A percentile compares a stretch with the other conserved stretches of the same genome.
Conservation (phyloP, 2,329 filamentous ascomycete species). For the Triangularia verruculosa region DNA sequence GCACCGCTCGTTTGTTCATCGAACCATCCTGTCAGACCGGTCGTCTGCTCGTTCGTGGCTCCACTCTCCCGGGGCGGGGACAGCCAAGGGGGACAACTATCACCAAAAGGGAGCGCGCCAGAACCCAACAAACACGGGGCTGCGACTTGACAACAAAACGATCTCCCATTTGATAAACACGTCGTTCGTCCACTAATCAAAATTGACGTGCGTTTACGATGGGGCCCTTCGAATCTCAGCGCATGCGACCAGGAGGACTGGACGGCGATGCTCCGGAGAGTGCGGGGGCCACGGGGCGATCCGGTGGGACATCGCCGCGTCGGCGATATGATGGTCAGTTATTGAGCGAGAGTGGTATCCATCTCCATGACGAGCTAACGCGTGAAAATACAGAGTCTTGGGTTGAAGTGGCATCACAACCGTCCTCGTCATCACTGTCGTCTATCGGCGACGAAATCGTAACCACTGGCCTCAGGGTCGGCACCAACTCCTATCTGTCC, state of each 20-base stretch:
- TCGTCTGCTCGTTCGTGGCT: slow-evolving; percentile 12
- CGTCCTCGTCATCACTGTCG: slow-evolving; percentile 89
- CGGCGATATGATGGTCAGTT: slow-evolving; percentile 36
- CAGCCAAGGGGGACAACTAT: slow-evolving; percentile 7
- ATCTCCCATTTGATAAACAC: neutral
- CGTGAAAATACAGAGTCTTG: slow-evolving; percentile 70
- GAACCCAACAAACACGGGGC: neutral
- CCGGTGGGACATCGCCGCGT: slow-evolving; percentile 25
- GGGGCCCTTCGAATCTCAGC: slow-evolving; percentile 25
- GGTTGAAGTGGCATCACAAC: slow-evolving; percentile 90
- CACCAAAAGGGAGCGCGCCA: neutral
- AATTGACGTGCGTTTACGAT: slow-evolving; percentile 12
- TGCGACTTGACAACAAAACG: slow-evolving; percentile 2
- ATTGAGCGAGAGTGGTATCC: neutral
- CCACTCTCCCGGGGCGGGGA: slow-evolving; percentile 19
- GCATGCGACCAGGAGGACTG: slow-evolving; percentile 20
- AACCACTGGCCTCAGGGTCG: slow-evolving; percentile 79
- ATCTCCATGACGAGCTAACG: slow-evolving; percentile 7
- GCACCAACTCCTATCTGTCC: slow-evolving; percentile 58
- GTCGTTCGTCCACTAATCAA: neutral
- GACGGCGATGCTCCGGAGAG: slow-evolving; percentile 13
- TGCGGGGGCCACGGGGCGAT: slow-evolving; percentile 21
- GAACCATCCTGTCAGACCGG: slow-evolving; percentile 6
- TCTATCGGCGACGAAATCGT: slow-evolving; percentile 85
- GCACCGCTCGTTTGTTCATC: slow-evolving; percentile 8